Conservation (phyloP, 495 filamentous ascomycete species). For the Hypomontagnella submonticulosa region DNA sequence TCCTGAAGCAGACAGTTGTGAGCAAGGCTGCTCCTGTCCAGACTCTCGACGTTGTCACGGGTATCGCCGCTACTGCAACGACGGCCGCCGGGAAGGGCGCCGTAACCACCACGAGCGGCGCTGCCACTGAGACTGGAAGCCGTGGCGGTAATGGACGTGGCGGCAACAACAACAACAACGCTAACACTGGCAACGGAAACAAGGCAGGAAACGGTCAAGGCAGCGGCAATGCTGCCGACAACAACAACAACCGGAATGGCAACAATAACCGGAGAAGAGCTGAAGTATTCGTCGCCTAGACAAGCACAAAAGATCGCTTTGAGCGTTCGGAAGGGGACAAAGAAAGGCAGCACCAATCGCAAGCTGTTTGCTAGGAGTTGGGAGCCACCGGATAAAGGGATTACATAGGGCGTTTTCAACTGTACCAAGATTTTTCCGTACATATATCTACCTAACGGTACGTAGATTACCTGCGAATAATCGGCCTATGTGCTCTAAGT, state of each 20-base stretch:
- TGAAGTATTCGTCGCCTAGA: slow-evolving; percentile 31
- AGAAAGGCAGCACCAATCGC: slow-evolving; percentile 29
- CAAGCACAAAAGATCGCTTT: neutral
- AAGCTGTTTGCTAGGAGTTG: slow-evolving; percentile 30
- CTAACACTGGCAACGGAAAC: neutral
- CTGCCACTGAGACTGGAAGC: slow-evolving; percentile 19
- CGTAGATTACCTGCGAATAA: slow-evolving; percentile 29
- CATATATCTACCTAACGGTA: slow-evolving; percentile 25
- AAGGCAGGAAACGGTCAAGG: slow-evolving; percentile 27
- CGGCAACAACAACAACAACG: slow-evolving; percentile 5
- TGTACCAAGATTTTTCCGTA: slow-evolving; percentile 36
- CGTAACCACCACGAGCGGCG: slow-evolving; percentile 21
- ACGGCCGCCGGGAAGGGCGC: neutral
- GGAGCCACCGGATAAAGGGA: slow-evolving; percentile 32
- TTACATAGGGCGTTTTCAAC: slow-evolving; percentile 30
- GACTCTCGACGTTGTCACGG: slow-evolving; percentile 21
- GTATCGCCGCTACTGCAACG: slow-evolving; percentile 9
- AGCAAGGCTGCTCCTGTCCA: slow-evolving; percentile 30
- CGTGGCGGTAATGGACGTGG: slow-evolving; percentile 1
- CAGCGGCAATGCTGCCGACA: slow-evolving; percentile 34
- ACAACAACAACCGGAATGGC: slow-evolving; percentile 7
- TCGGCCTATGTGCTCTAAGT: slow-evolving; percentile 4
- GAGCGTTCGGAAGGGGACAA: neutral
- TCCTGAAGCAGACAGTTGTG: slow-evolving; percentile 29
- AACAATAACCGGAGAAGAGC: slow-evolving; percentile 36